Base-by-base conservation (phyloP, 768 basidiomycete genomes). In the Rhodotorula paludigena region DNA sequence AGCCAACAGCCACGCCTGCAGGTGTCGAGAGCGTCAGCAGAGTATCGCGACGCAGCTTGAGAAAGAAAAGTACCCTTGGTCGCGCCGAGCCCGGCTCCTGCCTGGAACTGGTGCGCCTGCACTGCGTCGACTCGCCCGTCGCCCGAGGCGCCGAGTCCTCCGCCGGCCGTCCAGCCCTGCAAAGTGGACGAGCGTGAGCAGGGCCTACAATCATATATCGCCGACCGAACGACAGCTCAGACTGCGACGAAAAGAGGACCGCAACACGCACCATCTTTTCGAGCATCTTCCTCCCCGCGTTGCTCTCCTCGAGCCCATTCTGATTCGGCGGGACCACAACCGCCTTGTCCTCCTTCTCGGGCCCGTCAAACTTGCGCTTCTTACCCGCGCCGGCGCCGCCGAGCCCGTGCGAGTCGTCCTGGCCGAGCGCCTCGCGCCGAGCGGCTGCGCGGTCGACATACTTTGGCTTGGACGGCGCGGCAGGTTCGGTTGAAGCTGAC, bases 381-480 rank as follows among this genome's bases (percentile, higher is more conserved):
- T 82, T 82, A 45, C n/a, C n/a, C n/a, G 79, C 76, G 21, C 28
- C 47, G 0, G 47, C 11, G n/a, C 47, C 47, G 11, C 6, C 47
- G 8, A 28, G 47, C 11, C 47, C 47, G 12, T 48, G n/a, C 12
- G n/a, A n/a, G n/a, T 93, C 90, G 0, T 93, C 91, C 74, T 97
- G 93, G 72, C 92, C 90, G 80, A 93, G 90, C 76, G 92, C 85
- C 56, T 85, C 85, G 28, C 96, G 85, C 21, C 96, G 86, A 77
- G 96, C 93, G 0, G 87, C 88, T 2, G 96, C 96, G 33, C 96
- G 87, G 78, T 99, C 96, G 44, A 93, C 87, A 79, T 99, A 98
- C 77, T 91, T 92, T 4, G 90, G 76, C 33, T 72, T 71, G 35
- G 75, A 65, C 21, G 85, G 83, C 49, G 78, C 36, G 52, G 77